These are phyloP conservation scores for Spiraea crenata DNA, from an alignment of 331 rosid genomes.

Conservation along the genomic window DNA sequence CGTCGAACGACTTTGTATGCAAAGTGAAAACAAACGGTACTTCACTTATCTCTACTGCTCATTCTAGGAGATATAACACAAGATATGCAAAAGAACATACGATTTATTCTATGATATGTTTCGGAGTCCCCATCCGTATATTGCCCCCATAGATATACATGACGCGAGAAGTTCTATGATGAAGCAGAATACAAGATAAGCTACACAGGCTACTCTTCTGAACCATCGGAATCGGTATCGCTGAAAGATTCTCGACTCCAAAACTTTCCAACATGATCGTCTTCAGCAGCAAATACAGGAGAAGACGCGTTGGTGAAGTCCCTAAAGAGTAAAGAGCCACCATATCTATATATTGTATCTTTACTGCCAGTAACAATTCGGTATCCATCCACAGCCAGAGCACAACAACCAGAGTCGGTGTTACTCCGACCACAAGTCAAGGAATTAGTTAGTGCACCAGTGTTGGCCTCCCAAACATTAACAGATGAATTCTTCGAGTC, in stretches of 20 bases:
- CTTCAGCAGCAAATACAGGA: conserved; percentile 31
- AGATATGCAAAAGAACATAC: too few species aligned
- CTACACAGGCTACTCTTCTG: background rate
- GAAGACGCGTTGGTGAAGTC: conserved; percentile 51
- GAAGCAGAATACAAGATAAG: too few species aligned
- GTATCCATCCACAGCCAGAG: conserved; percentile 63
- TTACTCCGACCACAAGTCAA: conserved; percentile 30
- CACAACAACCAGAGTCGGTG: conserved; percentile 33
- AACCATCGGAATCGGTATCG: background rate
- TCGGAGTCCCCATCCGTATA: too few species aligned
- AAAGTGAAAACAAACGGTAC: too few species aligned
- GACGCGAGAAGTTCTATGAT: too few species aligned
- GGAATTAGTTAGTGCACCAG: conserved; percentile 50
- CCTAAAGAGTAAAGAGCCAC: conserved; percentile 33
- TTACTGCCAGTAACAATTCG: conserved; percentile 49
- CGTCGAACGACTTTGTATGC: too few species aligned
- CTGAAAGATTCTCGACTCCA: conserved; percentile 44
- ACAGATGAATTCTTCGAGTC: conserved; percentile 33
- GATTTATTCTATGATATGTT: too few species aligned
- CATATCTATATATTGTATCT: conserved; percentile 7
- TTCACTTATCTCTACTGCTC: too few species aligned
- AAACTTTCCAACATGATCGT: conserved; percentile 46
- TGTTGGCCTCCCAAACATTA: conserved; percentile 60
- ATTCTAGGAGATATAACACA: too few species aligned
- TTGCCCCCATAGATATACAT: too few species aligned